These are phyloP conservation scores for Endothia cerciana DNA, from an alignment of 2,329 filamentous ascomycete genomes.

Conservation along the genomic window DNA sequence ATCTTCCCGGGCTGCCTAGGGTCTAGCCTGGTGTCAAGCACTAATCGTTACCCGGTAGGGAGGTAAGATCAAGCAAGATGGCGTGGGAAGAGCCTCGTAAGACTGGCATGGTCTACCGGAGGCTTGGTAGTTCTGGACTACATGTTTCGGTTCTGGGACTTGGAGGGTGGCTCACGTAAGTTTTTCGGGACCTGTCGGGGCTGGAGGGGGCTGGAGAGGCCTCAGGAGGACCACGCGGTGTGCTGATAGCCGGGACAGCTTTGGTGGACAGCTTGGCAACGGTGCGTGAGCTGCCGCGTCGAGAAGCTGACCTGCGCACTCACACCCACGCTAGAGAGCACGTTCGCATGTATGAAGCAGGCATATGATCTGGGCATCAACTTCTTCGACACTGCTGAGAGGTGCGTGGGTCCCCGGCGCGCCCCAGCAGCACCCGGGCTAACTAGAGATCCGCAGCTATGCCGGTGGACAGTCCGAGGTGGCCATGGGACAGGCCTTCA, in stretches of 20 bases:
- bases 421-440: slow-evolving; percentile 38
- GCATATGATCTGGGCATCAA: slow-evolving; percentile 65
- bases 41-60: not conserved
- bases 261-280: slow-evolving; percentile 39
- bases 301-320: slow-evolving; percentile 1
- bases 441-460: slow-evolving; percentile 42
- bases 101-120: slow-evolving; percentile 50
- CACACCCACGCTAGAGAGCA: slow-evolving; percentile 48
- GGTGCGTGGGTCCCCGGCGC: slow-evolving; percentile 35
- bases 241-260: slow-evolving; percentile 31
- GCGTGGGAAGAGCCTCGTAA: slow-evolving; percentile 49
- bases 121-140: slow-evolving; percentile 58
- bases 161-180: slow-evolving; percentile 75
- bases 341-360: slow-evolving; percentile 64
- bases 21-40: not conserved
- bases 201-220: too few relatives aligned
- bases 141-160: slow-evolving; percentile 75
- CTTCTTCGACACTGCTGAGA: slow-evolving; percentile 66
- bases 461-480: slow-evolving; percentile 65
- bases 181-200: not conserved
- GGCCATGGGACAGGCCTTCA: slow-evolving; percentile 66
- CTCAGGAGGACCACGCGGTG: not conserved
- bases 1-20: not conserved
- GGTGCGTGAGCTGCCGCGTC: slow-evolving; percentile 30
- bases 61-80: slow-evolving; percentile 37